Percentiles rank a stretch among this genome's conserved stretches.
These are phyloP conservation scores for Fusarium palustre DNA, from an alignment of 2,329 filamentous ascomycete genomes.

Conservation along the genomic window DNA sequence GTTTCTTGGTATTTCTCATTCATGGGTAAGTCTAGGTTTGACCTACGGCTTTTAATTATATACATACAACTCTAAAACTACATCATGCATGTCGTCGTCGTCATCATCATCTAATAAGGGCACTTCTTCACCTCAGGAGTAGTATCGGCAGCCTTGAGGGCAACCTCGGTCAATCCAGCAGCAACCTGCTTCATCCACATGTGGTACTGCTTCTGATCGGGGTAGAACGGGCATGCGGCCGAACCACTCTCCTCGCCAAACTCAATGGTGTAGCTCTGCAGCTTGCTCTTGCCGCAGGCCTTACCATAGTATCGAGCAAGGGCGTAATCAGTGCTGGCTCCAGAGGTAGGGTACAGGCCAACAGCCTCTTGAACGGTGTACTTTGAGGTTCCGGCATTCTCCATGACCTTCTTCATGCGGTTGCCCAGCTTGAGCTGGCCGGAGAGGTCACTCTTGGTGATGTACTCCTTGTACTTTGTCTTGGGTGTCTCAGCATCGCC, in stretches of 20 bases:
- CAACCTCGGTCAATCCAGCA: constrained; percentile 62
- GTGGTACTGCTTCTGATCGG: constrained; percentile 57
- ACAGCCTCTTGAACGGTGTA: constrained; percentile 56
- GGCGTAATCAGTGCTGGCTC: constrained; percentile 61
- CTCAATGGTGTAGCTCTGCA: constrained; percentile 60
- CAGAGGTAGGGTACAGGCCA: constrained; percentile 60
- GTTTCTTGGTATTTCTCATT: neutral
- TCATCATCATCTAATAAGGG: constrained; percentile 17
- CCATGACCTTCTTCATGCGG: constrained; percentile 56
- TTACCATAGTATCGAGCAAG: constrained; percentile 57
- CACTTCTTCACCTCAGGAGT: constrained; percentile 36
- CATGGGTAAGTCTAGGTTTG: neutral
- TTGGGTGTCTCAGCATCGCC: constrained; percentile 50
- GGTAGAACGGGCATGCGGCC: constrained; percentile 58
- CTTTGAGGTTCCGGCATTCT: constrained; percentile 50
- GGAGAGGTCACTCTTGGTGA: constrained; percentile 53
- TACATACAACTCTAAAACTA: constrained; percentile 3
- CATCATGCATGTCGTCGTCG: constrained; percentile 3
- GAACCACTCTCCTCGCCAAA: constrained; percentile 54
- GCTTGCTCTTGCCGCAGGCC: constrained; percentile 51
- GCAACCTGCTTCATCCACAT: constrained; percentile 58
- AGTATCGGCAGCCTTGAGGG: constrained; percentile 48
- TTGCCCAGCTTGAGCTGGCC: constrained; percentile 50
- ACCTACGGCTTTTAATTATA: constrained; percentile 6
- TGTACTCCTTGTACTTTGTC: constrained; percentile 60